A percentile compares a stretch with the other conserved stretches of the same genome.
Conservation (phyloP, 1,284 basidiomycete genomes). For the Filobasidium uniguttulatum region DNA sequence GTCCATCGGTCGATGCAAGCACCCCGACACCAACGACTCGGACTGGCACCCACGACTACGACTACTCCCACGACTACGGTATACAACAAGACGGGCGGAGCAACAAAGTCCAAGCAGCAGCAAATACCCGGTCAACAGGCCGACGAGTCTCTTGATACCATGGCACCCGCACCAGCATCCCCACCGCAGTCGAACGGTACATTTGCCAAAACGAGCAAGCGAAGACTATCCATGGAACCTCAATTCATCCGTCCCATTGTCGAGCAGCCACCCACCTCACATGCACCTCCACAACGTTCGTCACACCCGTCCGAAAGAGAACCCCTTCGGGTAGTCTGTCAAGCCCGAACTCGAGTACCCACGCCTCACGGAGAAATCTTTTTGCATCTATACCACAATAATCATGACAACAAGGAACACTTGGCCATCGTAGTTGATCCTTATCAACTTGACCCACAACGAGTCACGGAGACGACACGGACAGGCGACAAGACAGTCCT, state of each 20-base stretch:
- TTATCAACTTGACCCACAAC: slow-evolving; percentile 47
- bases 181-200: not conserved
- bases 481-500: not conserved
- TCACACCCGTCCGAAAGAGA: not conserved
- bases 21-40: too few species aligned
- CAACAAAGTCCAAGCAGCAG: too few species aligned
- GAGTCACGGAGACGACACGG: not conserved
- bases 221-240: not conserved
- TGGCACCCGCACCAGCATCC: not conserved
- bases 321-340: slow-evolving; percentile 45
- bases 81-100: too few species aligned
- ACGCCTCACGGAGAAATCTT: slow-evolving; percentile 91
- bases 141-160: too few species aligned
- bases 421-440: slow-evolving; percentile 92
- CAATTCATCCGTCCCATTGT: too few species aligned
- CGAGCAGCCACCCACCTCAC: not conserved
- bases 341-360: slow-evolving; percentile 92
- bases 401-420: slow-evolving; percentile 90
- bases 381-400: slow-evolving; percentile 66
- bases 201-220: not conserved
- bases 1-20: too few species aligned
- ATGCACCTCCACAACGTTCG: slow-evolving; percentile 4
- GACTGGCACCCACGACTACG: too few species aligned
- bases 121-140: too few species aligned
- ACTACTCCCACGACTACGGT: too few species aligned